Evolutionary conservation across 192 early-diverging fungal species (phyloP).

Genomic region (Backusella morwellensis): DNA sequence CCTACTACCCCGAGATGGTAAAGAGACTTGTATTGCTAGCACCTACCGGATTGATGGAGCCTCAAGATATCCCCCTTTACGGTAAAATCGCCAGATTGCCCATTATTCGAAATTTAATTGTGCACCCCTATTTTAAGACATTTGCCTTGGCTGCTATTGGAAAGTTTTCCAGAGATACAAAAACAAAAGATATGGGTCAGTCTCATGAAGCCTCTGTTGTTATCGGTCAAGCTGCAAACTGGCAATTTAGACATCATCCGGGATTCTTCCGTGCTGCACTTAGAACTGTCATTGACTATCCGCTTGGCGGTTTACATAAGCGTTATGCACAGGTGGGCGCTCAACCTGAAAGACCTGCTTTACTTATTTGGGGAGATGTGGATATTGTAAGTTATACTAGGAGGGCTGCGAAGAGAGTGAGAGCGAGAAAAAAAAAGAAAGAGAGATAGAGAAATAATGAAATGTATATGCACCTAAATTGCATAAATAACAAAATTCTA

Average conservation of each 20-base stretch:
- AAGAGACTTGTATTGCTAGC: conserved; percentile 39
- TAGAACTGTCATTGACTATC: conserved; percentile 21
- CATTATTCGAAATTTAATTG: conserved; percentile 8
- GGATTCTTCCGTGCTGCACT: conserved; percentile 33
- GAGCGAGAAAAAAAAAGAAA: background rate
- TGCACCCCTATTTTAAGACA: conserved; percentile 13
- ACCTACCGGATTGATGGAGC: conserved; percentile 46
- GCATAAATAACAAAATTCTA: background rate
- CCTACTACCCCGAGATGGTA: conserved; percentile 40
- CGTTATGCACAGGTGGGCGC: conserved; percentile 26
- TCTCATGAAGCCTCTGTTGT: background rate
- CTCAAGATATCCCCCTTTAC: conserved; percentile 17
- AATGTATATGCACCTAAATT: conserved; percentile 4
- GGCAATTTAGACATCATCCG: conserved; percentile 30
- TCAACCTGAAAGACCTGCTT: conserved; percentile 2
- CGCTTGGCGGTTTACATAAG: conserved; percentile 22
- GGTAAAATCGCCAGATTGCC: conserved; percentile 13
- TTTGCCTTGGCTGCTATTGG: conserved; percentile 7
- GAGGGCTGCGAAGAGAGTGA: background rate
- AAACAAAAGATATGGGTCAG: background rate
- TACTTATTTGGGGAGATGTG: conserved; percentile 32
- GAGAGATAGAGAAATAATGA: background rate
- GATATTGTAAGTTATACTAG: conserved; percentile 19
- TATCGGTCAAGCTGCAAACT: background rate
- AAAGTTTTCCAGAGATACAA: background rate